Conservation (phyloP, 257 asterid genomes). For the Plectranthus barbatus region DNA sequence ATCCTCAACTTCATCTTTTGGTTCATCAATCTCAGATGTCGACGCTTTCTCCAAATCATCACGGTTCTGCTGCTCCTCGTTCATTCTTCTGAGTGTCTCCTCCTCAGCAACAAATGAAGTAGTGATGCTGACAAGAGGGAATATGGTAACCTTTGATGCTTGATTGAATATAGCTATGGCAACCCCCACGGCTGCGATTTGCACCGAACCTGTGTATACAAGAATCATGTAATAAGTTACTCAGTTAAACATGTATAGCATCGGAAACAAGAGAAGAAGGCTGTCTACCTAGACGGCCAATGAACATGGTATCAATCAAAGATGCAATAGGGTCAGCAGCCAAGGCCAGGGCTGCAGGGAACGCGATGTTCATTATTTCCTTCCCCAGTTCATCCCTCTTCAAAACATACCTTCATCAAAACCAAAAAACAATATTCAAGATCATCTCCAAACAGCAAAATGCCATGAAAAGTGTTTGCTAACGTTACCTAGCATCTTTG, state of each 20-base stretch:
- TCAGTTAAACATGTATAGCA: no score
- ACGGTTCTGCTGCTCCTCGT: constrained; percentile 7
- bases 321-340: constrained; percentile 98
- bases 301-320: constrained; percentile 74
- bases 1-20: neutral
- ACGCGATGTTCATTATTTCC: constrained; percentile 64
- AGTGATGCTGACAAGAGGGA: constrained; percentile 82
- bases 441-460: no score
- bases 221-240: neutral
- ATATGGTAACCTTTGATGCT: constrained; percentile 75
- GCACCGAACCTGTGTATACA: constrained; percentile 48
- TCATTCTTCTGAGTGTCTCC: constrained; percentile 41
- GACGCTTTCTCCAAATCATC: constrained; percentile 21
- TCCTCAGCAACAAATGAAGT: constrained; percentile 97
- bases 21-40: neutral
- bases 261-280: neutral
- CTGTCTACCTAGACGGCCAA: constrained; percentile 67
- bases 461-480: neutral
- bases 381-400: constrained; percentile 59
- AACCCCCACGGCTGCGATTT: constrained; percentile 86
- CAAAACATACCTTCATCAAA: constrained; percentile 36
- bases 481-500: constrained; percentile 45
- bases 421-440: no score
- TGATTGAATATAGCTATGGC: constrained; percentile 79
- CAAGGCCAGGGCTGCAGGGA: constrained; percentile 88